Evolutionary conservation across 2,329 filamentous ascomycete species (phyloP).

Genomic region (Gaeumannomyces tritici): DNA sequence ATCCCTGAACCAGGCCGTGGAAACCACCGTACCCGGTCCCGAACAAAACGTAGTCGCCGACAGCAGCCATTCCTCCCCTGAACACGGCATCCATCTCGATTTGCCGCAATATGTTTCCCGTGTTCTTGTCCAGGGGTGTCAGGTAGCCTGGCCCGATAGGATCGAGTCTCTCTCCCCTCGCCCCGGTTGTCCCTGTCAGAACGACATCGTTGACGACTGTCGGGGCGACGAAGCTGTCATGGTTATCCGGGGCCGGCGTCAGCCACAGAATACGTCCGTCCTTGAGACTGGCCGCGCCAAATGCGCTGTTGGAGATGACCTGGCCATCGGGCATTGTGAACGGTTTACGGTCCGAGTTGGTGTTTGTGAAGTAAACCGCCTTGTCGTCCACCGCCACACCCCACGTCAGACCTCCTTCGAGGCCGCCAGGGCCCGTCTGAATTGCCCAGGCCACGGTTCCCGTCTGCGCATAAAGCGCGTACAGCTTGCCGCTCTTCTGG

Average conservation of each 20-base stretch:
- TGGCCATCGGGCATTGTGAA: constrained; percentile 6
- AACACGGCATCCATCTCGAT: constrained; percentile 5
- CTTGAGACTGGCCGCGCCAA: constrained; percentile 8
- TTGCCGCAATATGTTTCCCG: constrained; percentile 5
- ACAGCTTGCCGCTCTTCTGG: constrained; percentile 20
- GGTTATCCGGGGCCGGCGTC: constrained; percentile 6
- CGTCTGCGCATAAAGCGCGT: constrained; percentile 14
- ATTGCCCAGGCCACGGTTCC: constrained; percentile 16
- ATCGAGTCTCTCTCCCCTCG: background rate
- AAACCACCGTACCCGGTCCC: constrained; percentile 9
- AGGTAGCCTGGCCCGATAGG: constrained; percentile 2
- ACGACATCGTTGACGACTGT: constrained; percentile 11
- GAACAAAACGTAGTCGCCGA: constrained; percentile 8
- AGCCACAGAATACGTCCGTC: constrained; percentile 11
- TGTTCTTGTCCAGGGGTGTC: constrained; percentile 5
- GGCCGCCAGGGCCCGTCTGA: constrained; percentile 14
- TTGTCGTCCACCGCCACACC: constrained; percentile 19
- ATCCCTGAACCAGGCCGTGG: background rate
- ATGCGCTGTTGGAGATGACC: constrained; percentile 7
- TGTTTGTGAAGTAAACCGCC: constrained; percentile 17
- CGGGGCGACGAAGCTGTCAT: constrained; percentile 4
- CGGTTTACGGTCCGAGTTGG: constrained; percentile 11
- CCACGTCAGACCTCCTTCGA: constrained; percentile 19
- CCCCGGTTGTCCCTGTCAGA: constrained; percentile 3
- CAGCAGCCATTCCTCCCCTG: constrained; percentile 7